Evolutionary conservation across 345 rosid species (phyloP).

Genomic region (Pseudoturritis turrita): DNA sequence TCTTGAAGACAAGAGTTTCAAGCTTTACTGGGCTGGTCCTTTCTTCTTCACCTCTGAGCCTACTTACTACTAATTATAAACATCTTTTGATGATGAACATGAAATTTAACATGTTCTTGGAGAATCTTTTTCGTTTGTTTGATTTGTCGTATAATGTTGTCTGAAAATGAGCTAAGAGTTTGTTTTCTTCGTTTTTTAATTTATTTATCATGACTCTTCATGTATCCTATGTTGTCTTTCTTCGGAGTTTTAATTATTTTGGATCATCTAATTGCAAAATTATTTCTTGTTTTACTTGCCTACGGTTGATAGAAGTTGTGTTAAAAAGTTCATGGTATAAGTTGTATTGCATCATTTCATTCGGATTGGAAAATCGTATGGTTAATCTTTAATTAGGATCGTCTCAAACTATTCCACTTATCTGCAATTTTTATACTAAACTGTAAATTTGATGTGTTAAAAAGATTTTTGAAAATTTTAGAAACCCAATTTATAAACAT

Average conservation of each 20-base stretch:
- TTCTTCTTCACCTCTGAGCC: conserved; percentile 38
- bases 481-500: too few species aligned
- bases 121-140: conserved; percentile 13
- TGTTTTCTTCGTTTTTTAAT: conserved; percentile 17
- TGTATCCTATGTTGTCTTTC: neutral
- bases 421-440: too few species aligned
- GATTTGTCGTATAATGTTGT: conserved; percentile 7
- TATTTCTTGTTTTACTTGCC: neutral
- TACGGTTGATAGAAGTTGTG: neutral
- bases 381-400: too few species aligned
- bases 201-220: neutral
- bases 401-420: too few species aligned
- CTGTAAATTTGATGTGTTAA: too few species aligned
- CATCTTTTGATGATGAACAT: neutral
- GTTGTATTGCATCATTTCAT: too few species aligned
- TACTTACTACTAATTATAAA: conserved; percentile 29
- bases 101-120: neutral
- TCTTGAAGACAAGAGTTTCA: conserved; percentile 41
- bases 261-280: neutral
- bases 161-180: conserved; percentile 14
- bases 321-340: neutral
- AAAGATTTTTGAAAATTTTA: too few species aligned
- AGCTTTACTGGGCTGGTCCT: conserved; percentile 37
- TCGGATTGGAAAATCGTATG: too few species aligned
- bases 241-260: neutral